Percentiles rank a stretch among this genome's conserved stretches.
Conservation (phyloP, 805 yeast genomes). For the Candida peoriensis region DNA sequence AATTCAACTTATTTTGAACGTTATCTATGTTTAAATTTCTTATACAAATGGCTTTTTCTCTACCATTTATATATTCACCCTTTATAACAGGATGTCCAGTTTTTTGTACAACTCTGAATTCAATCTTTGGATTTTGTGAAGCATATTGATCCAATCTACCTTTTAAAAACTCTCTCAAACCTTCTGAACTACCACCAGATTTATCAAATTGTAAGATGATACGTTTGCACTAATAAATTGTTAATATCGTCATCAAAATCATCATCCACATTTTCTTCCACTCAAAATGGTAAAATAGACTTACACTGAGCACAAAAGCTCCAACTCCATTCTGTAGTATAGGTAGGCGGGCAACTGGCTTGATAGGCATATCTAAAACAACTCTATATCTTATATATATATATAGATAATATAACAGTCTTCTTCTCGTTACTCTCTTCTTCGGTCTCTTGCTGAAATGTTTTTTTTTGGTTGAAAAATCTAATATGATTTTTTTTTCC, state of each 20-base stretch:
- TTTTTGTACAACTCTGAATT: conserved; percentile 63
- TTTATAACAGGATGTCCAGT: conserved; percentile 78
- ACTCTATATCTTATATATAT: too few species aligned
- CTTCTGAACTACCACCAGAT: conserved; percentile 93
- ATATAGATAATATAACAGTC: too few species aligned
- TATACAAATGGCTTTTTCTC: conserved; percentile 63
- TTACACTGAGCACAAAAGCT: conserved; percentile 55
- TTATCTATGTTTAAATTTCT: conserved; percentile 61
- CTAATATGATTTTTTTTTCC: too few species aligned
- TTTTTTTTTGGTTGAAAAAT: too few species aligned
- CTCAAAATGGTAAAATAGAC: conserved; percentile 1
- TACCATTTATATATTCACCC: conserved; percentile 48
- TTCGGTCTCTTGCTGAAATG: too few species aligned
- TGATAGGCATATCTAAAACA: conserved; percentile 60
- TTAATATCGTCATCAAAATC: background rate
- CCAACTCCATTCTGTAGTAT: conserved; percentile 73
- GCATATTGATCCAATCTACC: conserved; percentile 54
- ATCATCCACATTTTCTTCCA: background rate
- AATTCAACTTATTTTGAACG: conserved; percentile 58
- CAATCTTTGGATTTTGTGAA: conserved; percentile 53
- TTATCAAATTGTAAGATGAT: conserved; percentile 81
- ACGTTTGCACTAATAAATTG: conserved; percentile 48
- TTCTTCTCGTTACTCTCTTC: too few species aligned
- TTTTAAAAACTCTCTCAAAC: conserved; percentile 66
- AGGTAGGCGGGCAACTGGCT: conserved; percentile 54